Evolutionary conservation across 495 filamentous ascomycete species (phyloP).

Genomic region (Sordaria brevicollis): DNA sequence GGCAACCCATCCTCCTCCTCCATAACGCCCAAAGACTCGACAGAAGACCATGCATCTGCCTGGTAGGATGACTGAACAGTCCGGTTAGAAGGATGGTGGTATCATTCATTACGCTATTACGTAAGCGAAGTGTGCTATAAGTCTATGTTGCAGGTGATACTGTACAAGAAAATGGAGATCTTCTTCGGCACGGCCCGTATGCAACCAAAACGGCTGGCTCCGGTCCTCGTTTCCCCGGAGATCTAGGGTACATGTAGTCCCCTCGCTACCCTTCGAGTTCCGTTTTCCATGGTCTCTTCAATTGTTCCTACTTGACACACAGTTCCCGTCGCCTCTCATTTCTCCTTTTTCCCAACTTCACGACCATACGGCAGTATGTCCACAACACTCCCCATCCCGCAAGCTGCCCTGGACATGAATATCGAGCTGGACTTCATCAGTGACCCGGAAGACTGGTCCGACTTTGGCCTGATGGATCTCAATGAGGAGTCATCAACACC

Average conservation of each 20-base stretch:
- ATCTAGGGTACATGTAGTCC: not conserved
- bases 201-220: not conserved
- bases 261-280: not conserved
- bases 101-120: not conserved
- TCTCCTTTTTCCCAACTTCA: not conserved
- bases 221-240: not conserved
- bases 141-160: not conserved
- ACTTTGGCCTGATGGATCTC: not conserved
- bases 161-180: not conserved
- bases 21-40: not conserved
- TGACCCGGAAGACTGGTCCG: not conserved
- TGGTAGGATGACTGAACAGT: no score
- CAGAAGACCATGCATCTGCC: not conserved
- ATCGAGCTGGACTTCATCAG: not conserved
- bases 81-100: no score
- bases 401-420: not conserved
- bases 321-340: not conserved
- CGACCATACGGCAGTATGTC: not conserved
- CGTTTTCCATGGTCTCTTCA: not conserved
- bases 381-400: not conserved
- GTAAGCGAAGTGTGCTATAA: not conserved
- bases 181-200: not conserved
- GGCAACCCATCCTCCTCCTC: not conserved
- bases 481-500: not conserved
- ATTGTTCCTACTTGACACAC: not conserved